These are phyloP conservation scores for Aureobasidium sp. DNA, from an alignment of 2,329 filamentous ascomycete species.

Conservation along the genomic window DNA sequence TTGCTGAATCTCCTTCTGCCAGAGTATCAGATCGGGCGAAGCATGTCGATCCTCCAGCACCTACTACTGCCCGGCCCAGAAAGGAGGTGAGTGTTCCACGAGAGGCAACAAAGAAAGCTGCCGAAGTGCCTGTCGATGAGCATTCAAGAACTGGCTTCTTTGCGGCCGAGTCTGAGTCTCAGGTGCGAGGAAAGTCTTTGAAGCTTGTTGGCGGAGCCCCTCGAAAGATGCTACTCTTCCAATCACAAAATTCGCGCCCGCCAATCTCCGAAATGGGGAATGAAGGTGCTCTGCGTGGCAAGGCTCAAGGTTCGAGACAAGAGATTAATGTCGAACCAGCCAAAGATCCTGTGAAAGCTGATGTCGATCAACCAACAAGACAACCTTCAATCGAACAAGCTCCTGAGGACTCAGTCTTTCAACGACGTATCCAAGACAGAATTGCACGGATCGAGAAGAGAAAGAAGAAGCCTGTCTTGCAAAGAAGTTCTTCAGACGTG, in stretches of 20 bases:
- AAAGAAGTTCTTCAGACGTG: conserved; percentile 7
- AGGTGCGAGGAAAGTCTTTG: conserved; percentile 25
- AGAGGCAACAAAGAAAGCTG: not conserved
- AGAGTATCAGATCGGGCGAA: not conserved
- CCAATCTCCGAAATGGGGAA: not conserved
- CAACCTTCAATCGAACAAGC: not conserved
- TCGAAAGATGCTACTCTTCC: conserved; percentile 36
- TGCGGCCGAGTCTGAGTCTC: not conserved
- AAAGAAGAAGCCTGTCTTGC: conserved; percentile 11
- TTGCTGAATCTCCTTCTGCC: conserved; percentile 13
- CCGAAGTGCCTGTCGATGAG: not conserved
- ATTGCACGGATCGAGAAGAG: conserved; percentile 24
- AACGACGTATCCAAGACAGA: conserved; percentile 22
- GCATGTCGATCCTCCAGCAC: not conserved
- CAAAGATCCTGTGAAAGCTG: not conserved
- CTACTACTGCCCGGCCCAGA: not conserved
- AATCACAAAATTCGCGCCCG: conserved; percentile 24
- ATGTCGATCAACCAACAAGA: not conserved
- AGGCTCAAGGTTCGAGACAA: not conserved
- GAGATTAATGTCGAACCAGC: not conserved
- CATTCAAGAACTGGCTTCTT: not conserved
- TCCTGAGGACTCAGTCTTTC: conserved; percentile 16
- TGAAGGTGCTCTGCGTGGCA: not conserved
- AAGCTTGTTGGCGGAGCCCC: conserved; percentile 32
- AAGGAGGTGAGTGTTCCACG: not conserved